Base-by-base conservation (phyloP, 2,329 filamentous ascomycete genomes). In the Mollisiaceae sp. region DNA sequence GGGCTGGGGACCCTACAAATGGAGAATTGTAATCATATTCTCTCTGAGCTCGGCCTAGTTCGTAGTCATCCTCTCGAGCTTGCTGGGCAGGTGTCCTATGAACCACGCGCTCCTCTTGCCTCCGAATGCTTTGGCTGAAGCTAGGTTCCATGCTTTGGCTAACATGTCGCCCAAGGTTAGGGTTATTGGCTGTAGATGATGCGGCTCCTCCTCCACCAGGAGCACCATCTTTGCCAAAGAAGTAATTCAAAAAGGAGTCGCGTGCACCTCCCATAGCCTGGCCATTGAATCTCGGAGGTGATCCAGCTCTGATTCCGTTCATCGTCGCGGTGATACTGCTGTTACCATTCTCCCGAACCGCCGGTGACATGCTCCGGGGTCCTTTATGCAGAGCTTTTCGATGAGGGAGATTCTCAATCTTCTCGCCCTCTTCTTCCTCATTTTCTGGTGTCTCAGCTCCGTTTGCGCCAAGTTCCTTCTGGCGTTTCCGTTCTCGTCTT, bases 241-340 rank as follows among this genome's bases (percentile, higher is more conserved):
- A 99, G 79, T 99, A 99, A 79, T 94, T 98, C 68, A 99, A 79
- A 82, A 99, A 99, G 0, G 93, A 96, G 79, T 99, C 95, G 68
- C 90, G 87, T 47, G 92, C 87, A 66, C 82, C 86, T 64, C 89
- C 89, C 59, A 85, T 77, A 4, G 82, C 81, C 69, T 87, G 86
- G 32, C 82, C 82, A 69, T 86, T 86, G 68, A 91, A 85, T 62
- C 85, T 83, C 35, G 87, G 83, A 12, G 89, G 88, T 52, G 89
- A 90, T 38, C 80, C 80, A 41, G 87, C 82, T 62, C 90, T 83
- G 64, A 78, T 78, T 12, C 90, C 89, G 71, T 93, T 93, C 73
- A 93, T 79, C 12, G 89, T 85, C 38, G 88, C 84, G 41, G 87
- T 82, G 67, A 93, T 84, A 69, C 84, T 85, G 62, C 79, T 78